A percentile compares a stretch with the other conserved stretches of the same genome.
Conservation (phyloP, 148 eudicot genomes). For the Arbutus unedo region DNA sequence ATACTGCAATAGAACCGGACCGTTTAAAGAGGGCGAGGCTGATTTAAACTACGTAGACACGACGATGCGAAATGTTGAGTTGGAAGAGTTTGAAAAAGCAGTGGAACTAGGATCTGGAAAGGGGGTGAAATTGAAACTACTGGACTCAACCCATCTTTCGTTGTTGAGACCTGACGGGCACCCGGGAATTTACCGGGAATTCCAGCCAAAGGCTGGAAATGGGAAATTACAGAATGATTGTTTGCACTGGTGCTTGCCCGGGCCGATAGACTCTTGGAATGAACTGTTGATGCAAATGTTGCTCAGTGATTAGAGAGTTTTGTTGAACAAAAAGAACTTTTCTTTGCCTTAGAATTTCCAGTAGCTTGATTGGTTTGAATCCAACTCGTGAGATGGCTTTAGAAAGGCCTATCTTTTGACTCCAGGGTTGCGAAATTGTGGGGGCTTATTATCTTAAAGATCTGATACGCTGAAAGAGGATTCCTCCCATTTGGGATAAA, state of each 20-base stretch:
- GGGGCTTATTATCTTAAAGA: background rate
- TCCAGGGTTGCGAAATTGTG: background rate
- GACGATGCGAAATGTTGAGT: constrained; percentile 48
- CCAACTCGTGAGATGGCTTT: too few species aligned
- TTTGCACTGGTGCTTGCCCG: constrained; percentile 96
- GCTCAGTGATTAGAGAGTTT: constrained; percentile 22
- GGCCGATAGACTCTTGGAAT: constrained; percentile 89
- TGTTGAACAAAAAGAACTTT: background rate
- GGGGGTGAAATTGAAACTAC: constrained; percentile 38
- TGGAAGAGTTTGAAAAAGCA: constrained; percentile 56
- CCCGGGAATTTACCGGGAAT: constrained; percentile 63
- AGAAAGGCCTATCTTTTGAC: too few species aligned
- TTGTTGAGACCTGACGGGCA: constrained; percentile 84
- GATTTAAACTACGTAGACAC: constrained; percentile 34
- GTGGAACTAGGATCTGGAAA: constrained; percentile 16
- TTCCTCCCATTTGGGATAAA: background rate
- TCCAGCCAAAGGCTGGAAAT: constrained; percentile 52
- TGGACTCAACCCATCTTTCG: constrained; percentile 59
- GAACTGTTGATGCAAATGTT: constrained; percentile 60
- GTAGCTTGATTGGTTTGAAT: too few species aligned
- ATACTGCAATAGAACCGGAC: constrained; percentile 50
- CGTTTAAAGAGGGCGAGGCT: constrained; percentile 45
- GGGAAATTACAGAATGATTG: constrained; percentile 76
- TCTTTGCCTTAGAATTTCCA: background rate
- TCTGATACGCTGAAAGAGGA: background rate